Percentiles rank a stretch among this genome's conserved stretches.
phyloP scores from a whole-genome alignment of 768 basidiomycete genomes.

The Pleurotus salmoneostramineus region DNA sequence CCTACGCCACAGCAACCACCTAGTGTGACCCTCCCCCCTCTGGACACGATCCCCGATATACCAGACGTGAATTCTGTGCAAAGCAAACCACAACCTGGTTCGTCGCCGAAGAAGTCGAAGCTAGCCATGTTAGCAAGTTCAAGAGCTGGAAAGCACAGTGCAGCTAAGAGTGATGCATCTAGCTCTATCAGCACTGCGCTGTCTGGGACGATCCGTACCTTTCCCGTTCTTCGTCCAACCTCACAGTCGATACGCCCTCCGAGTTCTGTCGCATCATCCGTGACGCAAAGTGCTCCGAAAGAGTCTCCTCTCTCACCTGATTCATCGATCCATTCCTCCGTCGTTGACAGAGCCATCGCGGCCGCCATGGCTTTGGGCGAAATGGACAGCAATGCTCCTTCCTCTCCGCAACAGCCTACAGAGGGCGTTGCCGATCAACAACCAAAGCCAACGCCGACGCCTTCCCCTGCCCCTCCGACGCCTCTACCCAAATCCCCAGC shows the following conservation, averaged over 20 bases:
- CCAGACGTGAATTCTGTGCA: constrained; percentile 50
- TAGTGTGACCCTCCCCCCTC: constrained; percentile 39
- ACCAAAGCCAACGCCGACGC: constrained; percentile 7
- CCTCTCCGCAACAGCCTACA: too few relatives aligned
- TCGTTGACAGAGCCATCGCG: constrained; percentile 62
- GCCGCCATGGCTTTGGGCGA: constrained; percentile 65
- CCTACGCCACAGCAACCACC: constrained; percentile 33
- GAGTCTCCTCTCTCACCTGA: constrained; percentile 38
- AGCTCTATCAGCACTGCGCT: constrained; percentile 50
- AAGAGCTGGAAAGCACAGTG: constrained; percentile 38
- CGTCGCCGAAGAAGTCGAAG: constrained; percentile 54
- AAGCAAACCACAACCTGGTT: constrained; percentile 21
- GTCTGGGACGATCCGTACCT: constrained; percentile 66
- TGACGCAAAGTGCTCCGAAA: constrained; percentile 19
- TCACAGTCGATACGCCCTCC: constrained; percentile 44
- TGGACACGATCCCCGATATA: constrained; percentile 52
- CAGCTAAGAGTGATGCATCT: constrained; percentile 43
- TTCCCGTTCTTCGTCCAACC: constrained; percentile 67
- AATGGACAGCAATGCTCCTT: constrained; percentile 29
- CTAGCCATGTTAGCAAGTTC: constrained; percentile 67
- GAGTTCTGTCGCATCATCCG: constrained; percentile 29
- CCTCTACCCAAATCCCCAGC: constrained; percentile 4
- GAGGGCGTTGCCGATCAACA: too few relatives aligned
- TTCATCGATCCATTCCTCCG: constrained; percentile 32
- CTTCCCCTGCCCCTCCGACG: constrained; percentile 13